A percentile compares a stretch with the other conserved stretches of the same genome.
Evolutionary conservation across 2,329 filamentous ascomycete species (phyloP).

Genomic region (Calonectria naviculata): DNA sequence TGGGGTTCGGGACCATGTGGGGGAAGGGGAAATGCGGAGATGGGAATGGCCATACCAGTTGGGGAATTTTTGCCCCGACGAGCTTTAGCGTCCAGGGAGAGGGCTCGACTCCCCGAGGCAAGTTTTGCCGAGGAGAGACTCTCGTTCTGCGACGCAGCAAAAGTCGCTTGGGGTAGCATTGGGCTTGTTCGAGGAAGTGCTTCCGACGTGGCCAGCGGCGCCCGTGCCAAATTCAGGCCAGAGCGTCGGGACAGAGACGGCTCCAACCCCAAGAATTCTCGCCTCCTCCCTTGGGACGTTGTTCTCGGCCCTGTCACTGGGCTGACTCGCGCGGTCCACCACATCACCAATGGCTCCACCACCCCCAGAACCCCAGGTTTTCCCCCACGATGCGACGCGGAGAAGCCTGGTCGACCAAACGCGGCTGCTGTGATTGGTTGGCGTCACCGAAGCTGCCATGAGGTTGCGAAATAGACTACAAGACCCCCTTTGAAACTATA

Average conservation of each 20-base stretch:
- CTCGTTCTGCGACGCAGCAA: neutral
- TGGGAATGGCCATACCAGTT: neutral
- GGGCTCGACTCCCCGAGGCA: neutral
- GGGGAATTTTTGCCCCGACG: neutral
- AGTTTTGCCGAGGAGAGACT: neutral
- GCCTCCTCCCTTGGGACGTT: neutral
- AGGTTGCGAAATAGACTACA: neutral
- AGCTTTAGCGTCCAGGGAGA: neutral
- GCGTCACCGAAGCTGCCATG: neutral
- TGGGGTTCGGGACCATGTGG: neutral
- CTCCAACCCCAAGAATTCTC: neutral
- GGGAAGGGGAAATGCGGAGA: neutral
- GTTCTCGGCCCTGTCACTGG: neutral
- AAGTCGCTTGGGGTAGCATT: neutral
- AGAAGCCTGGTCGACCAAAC: neutral
- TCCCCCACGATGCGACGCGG: neutral
- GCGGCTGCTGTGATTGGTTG: neutral
- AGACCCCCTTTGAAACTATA: neutral
- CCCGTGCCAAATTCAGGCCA: neutral
- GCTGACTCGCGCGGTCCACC: neutral
- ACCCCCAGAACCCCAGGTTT: slow-evolving; percentile 2
- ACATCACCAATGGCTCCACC: neutral
- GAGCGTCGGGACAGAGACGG: neutral
- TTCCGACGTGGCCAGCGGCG: neutral
- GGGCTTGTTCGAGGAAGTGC: neutral